Percentiles rank a stretch among this genome's conserved stretches.
Evolutionary conservation across 2,329 filamentous ascomycete genomes (phyloP).

Genomic region (Diplodia intermedia): DNA sequence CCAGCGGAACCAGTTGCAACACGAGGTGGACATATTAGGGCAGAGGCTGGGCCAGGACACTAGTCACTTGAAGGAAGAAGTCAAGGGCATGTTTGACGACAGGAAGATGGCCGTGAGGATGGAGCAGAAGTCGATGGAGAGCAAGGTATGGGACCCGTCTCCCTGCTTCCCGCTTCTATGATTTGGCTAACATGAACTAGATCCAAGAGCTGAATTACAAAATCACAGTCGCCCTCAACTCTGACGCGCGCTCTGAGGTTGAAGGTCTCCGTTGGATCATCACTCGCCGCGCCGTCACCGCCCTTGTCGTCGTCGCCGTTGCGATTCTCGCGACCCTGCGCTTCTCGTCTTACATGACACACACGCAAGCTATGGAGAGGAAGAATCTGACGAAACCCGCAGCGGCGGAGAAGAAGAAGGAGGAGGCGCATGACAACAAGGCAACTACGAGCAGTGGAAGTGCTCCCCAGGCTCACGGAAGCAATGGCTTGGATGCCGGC

Average conservation of each 20-base stretch:
- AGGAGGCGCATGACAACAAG: constrained; percentile 13
- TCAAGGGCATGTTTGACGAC: constrained; percentile 97
- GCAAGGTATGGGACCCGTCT: constrained; percentile 63
- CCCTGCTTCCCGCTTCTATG: not conserved
- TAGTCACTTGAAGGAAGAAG: constrained; percentile 79
- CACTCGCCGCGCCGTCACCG: constrained; percentile 68
- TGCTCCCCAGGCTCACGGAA: not conserved
- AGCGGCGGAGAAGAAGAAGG: not conserved
- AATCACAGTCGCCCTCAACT: constrained; percentile 88
- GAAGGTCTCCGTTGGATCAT: constrained; percentile 89
- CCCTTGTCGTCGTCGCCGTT: constrained; percentile 58
- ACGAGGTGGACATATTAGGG: constrained; percentile 90
- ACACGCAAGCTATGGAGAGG: constrained; percentile 49
- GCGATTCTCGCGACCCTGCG: constrained; percentile 53
- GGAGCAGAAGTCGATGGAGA: constrained; percentile 85
- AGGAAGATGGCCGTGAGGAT: constrained; percentile 89
- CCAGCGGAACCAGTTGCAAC: constrained; percentile 84
- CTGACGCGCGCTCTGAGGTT: constrained; percentile 89
- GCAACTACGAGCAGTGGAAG: not conserved
- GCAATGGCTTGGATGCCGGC: not conserved
- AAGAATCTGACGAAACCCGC: constrained; percentile 44
- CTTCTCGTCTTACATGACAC: constrained; percentile 49
- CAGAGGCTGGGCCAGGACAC: constrained; percentile 87
- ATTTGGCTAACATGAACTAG: constrained; percentile 49
- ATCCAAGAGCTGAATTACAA: constrained; percentile 97